Percentiles rank a stretch among this genome's conserved stretches.
These are phyloP conservation scores for Penicillium angulare DNA, from an alignment of 495 filamentous ascomycete species.

Conservation along the genomic window DNA sequence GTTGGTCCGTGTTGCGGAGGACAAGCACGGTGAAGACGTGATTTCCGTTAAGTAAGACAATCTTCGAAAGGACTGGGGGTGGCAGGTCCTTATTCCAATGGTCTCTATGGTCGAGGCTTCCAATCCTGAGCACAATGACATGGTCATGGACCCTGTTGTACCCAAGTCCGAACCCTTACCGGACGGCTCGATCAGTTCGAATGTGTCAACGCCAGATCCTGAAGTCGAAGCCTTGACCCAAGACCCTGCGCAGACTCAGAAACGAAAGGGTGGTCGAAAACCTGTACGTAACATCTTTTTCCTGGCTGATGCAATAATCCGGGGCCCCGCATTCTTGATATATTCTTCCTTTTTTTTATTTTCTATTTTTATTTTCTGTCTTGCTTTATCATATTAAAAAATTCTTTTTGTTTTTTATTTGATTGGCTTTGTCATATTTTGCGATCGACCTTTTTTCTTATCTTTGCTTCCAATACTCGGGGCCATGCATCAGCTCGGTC, in stretches of 20 bases:
- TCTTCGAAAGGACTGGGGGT: background rate
- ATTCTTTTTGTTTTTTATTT: constrained; percentile 20
- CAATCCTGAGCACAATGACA: constrained; percentile 39
- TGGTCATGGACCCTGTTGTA: constrained; percentile 41
- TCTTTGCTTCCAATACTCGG: background rate
- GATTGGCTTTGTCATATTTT: constrained; percentile 6
- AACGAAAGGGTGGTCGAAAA: constrained; percentile 95
- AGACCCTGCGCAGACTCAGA: constrained; percentile 64
- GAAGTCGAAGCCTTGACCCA: constrained; percentile 57
- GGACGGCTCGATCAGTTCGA: constrained; percentile 50
- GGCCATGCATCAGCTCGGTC: background rate
- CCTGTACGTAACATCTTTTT: constrained; percentile 64
- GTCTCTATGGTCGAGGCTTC: constrained; percentile 50
- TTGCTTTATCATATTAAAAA: constrained; percentile 23
- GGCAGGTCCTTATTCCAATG: constrained; percentile 32
- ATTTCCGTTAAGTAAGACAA: constrained; percentile 12
- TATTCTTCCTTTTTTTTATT: constrained; percentile 12
- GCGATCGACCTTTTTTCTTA: constrained; percentile 2
- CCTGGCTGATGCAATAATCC: constrained; percentile 17
- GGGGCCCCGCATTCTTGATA: constrained; percentile 35
- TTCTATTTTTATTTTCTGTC: background rate
- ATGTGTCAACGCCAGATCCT: constrained; percentile 54
- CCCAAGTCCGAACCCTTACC: constrained; percentile 47
- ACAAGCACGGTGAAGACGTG: background rate
- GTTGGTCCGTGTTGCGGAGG: constrained; percentile 12